These are phyloP conservation scores for Amorphotheca resinae DNA, from an alignment of 495 filamentous ascomycete species.

Conservation along the genomic window DNA sequence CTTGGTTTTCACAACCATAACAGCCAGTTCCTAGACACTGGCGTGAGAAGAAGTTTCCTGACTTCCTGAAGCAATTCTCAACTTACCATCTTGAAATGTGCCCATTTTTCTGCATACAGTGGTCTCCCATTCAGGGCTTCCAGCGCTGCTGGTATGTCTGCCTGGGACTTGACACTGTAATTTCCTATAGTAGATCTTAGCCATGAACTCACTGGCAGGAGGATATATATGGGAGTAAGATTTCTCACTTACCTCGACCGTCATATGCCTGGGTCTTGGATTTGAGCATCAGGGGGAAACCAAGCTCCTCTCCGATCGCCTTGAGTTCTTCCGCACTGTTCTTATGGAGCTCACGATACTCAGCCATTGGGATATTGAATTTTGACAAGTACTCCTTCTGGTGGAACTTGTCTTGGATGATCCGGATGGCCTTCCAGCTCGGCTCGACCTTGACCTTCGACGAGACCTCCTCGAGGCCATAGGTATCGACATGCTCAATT, in stretches of 20 bases:
- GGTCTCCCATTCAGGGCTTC: conserved; percentile 55
- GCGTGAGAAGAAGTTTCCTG: no score
- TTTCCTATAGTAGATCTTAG: conserved; percentile 42
- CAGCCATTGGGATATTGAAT: conserved; percentile 56
- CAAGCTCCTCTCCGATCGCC: conserved; percentile 50
- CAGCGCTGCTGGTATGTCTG: conserved; percentile 57
- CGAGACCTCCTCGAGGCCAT: conserved; percentile 77
- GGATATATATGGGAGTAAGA: no score
- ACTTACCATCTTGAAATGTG: conserved; percentile 47
- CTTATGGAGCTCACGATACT: conserved; percentile 44
- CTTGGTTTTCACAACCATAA: conserved; percentile 90
- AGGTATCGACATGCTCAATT: conserved; percentile 93
- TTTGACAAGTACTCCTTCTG: conserved; percentile 73
- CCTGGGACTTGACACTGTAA: conserved; percentile 54
- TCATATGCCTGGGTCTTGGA: conserved; percentile 88
- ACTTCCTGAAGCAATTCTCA: no score
- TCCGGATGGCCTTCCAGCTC: conserved; percentile 75
- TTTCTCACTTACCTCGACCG: conserved; percentile 38
- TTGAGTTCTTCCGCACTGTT: conserved; percentile 32
- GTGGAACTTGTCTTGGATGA: conserved; percentile 91
- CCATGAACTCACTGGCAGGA: no score
- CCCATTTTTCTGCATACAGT: conserved; percentile 88
- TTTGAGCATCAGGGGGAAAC: conserved; percentile 92
- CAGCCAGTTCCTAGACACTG: conserved; percentile 62
- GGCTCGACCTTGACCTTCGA: conserved; percentile 59